Evolutionary conservation across 2,329 filamentous ascomycete species (phyloP).

Genomic region (Aspergillus sp.): DNA sequence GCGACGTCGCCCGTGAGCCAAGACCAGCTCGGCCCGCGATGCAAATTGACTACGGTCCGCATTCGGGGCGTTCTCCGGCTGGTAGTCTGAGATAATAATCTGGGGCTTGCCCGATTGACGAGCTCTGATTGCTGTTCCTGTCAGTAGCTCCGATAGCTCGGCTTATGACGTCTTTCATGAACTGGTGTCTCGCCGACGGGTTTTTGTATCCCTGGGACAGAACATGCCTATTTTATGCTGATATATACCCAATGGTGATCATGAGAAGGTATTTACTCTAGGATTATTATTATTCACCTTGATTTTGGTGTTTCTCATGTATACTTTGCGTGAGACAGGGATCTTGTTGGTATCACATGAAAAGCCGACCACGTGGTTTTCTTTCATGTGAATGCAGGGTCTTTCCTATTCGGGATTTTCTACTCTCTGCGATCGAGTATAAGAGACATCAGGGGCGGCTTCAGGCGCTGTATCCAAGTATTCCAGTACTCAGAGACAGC

Average conservation of each 20-base stretch:
- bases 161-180: background rate
- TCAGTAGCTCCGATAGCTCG: background rate
- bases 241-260: background rate
- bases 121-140: background rate
- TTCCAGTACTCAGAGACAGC: background rate
- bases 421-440: background rate
- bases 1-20: constrained; percentile 4
- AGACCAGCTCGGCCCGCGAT: background rate
- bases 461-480: too few relatives aligned
- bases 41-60: background rate
- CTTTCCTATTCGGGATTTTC: background rate
- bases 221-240: background rate
- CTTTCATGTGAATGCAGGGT: background rate
- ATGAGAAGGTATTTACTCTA: too few relatives aligned
- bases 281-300: too few relatives aligned
- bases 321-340: background rate
- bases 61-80: background rate
- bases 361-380: background rate
- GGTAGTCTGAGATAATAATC: background rate
- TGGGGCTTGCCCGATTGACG: background rate
- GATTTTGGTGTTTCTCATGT: background rate
- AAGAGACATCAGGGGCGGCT: background rate
- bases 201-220: background rate
- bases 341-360: background rate
- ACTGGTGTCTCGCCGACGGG: background rate